Percentiles rank a stretch among this genome's conserved stretches.
These are phyloP conservation scores for Cordyceps cateniannulata DNA, from an alignment of 2,329 filamentous ascomycete species.

Conservation along the genomic window DNA sequence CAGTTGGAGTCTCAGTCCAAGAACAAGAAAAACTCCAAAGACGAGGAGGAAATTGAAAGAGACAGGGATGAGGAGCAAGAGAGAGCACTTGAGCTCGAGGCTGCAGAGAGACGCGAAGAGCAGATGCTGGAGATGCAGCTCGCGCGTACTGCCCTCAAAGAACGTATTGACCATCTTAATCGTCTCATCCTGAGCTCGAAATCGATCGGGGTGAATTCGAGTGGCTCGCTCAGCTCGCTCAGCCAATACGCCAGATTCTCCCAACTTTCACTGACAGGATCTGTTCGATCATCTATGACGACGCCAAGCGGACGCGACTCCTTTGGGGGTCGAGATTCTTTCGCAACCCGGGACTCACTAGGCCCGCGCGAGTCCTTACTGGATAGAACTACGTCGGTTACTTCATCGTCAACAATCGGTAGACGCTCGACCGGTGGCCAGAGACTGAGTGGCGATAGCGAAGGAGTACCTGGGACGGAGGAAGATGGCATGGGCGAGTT, in stretches of 20 bases:
- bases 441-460: slow-evolving; percentile 36
- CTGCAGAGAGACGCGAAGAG: slow-evolving; percentile 83
- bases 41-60: slow-evolving; percentile 40
- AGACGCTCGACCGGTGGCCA: slow-evolving; percentile 41
- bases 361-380: slow-evolving; percentile 28
- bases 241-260: slow-evolving; percentile 58
- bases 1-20: slow-evolving; percentile 82
- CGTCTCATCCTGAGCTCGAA: slow-evolving; percentile 92
- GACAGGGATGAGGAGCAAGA: slow-evolving; percentile 64
- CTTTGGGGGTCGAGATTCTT: slow-evolving; percentile 1
- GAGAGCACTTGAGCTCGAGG: slow-evolving; percentile 68
- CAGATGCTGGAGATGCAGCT: slow-evolving; percentile 99
- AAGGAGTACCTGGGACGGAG: slow-evolving; percentile 42
- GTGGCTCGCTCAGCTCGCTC: slow-evolving; percentile 63
- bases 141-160: slow-evolving; percentile 88
- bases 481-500: slow-evolving; percentile 72
- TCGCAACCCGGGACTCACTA: slow-evolving; percentile 2
- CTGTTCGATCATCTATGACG: slow-evolving; percentile 63
- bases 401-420: slow-evolving; percentile 57
- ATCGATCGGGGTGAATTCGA: slow-evolving; percentile 84
- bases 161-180: slow-evolving; percentile 95
- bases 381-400: slow-evolving; percentile 61
- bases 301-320: slow-evolving; percentile 42
- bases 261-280: slow-evolving; percentile 47
- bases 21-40: slow-evolving; percentile 53